Evolutionary conservation across 805 yeast genomes (phyloP), one percentile per base, ranked within the genome.

Genomic region (Clavispora fructus): DNA sequence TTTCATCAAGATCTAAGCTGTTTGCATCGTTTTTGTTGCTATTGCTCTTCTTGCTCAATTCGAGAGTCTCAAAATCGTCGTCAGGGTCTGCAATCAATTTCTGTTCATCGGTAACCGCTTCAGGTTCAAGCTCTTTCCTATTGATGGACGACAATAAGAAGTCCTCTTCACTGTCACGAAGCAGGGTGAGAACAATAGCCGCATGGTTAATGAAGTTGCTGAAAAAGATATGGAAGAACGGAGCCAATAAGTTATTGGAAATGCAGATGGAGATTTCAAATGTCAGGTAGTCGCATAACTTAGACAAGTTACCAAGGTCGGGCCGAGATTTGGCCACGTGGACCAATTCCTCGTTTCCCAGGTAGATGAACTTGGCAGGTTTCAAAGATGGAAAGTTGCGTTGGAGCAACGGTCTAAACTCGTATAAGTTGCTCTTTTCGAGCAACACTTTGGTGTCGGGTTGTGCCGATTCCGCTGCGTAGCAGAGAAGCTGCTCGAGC

Each of bases 131-230:
- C 25, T 53, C 56, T 37, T 43, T 47, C 31, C 65, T 62, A 46
- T 67, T 67, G 39, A 62, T 59, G 1, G 71, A 66, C 0, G 89
- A 81, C 16, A 85, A 62, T 17, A 85, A 58, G 27, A 82, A 75
- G 59, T 86, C 92, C 56, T 85, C 92, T 60, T 86, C 92, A 10
- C 79, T 78, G 56, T 86, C 89, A 52, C 87, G 76, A 39, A 85
- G 72, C 53, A 77, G 78, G 1, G 87, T 83, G 44, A 86, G 67
- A 7, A 85, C 69, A 46, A 83, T 77, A 1, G 90, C 88, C 26
- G 84, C 77, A 56, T 83, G 80, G 11, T 77, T 70, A 25, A 85
- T 79, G 53, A 84, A 82, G 8, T 70, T 62, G 43, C 72, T 75
- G 41, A 83, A 73, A 49, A 83, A 80, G 0, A 62, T 57, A 54